Evolutionary conservation across 495 filamentous ascomycete species (phyloP).

Genomic region (Lasiosphaeria hispida): DNA sequence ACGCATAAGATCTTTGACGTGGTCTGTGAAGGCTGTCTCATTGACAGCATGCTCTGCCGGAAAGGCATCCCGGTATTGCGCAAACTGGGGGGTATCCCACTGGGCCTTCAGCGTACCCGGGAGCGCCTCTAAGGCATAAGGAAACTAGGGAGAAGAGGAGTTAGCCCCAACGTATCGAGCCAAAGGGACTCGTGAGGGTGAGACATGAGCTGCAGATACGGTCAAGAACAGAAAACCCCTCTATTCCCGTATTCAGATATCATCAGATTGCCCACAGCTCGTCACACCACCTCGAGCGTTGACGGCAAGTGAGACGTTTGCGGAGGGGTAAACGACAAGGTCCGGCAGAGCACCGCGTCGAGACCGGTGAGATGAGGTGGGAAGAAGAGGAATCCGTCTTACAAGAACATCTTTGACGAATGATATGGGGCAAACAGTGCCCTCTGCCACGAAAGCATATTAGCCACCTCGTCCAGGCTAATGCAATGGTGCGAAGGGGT

Average conservation of each 20-base stretch:
- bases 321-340: slow-evolving; percentile 16
- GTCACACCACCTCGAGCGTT: slow-evolving; percentile 6
- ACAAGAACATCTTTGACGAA: slow-evolving; percentile 72
- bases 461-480: slow-evolving; percentile 38
- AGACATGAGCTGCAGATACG: slow-evolving; percentile 2
- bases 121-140: slow-evolving; percentile 63
- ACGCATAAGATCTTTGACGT: slow-evolving; percentile 62
- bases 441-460: slow-evolving; percentile 50
- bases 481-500: slow-evolving; percentile 20
- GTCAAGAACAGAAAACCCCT: not conserved
- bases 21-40: slow-evolving; percentile 50
- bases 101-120: slow-evolving; percentile 53
- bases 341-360: slow-evolving; percentile 7
- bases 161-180: not conserved
- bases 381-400: slow-evolving; percentile 34
- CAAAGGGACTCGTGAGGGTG: not conserved
- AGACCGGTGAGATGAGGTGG: slow-evolving; percentile 5
- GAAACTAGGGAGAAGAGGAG: slow-evolving; percentile 50
- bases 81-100: slow-evolving; percentile 58
- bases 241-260: not conserved
- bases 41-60: slow-evolving; percentile 54
- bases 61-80: slow-evolving; percentile 59
- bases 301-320: not conserved
- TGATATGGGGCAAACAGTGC: slow-evolving; percentile 67
- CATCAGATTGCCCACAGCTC: not conserved